These are phyloP conservation scores for Saitozyma podzolica DNA, from an alignment of 768 basidiomycete genomes.

Conservation along the genomic window DNA sequence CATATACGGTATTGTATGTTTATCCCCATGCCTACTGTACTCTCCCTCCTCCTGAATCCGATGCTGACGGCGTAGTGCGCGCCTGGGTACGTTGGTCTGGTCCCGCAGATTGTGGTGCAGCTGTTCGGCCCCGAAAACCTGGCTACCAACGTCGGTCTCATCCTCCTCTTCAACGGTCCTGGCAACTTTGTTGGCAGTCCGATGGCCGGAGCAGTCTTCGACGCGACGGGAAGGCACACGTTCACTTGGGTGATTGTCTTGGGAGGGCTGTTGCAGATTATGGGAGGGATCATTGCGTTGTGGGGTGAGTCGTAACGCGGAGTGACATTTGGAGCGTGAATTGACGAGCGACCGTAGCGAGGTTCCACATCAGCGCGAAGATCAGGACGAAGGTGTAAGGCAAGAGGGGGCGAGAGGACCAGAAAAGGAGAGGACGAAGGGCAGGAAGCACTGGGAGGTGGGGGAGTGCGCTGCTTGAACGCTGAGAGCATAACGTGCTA, in stretches of 20 bases:
- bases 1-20: conserved; percentile 27
- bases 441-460: too few species aligned
- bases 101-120: conserved; percentile 33
- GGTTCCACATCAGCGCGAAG: too few species aligned
- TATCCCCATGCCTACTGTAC: too few species aligned
- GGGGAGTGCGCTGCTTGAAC: too few species aligned
- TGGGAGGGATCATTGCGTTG: conserved; percentile 18
- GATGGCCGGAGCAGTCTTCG: conserved; percentile 27
- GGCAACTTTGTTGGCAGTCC: conserved; percentile 27
- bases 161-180: conserved; percentile 25
- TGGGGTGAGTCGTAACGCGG: conserved; percentile 18
- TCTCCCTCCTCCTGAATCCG: neutral
- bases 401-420: too few species aligned
- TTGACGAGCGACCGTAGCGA: too few species aligned
- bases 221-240: conserved; percentile 20
- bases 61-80: conserved; percentile 16
- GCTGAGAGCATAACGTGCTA: too few species aligned
- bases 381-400: too few species aligned
- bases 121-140: conserved; percentile 35
- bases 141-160: conserved; percentile 33
- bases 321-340: too few species aligned
- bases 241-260: conserved; percentile 33
- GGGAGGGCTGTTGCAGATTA: conserved; percentile 22
- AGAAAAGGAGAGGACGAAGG: too few species aligned
- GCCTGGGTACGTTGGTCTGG: conserved; percentile 24